Base-by-base conservation (phyloP, 2,329 filamentous ascomycete genomes). In the Hymenoscyphus fraxineus region DNA sequence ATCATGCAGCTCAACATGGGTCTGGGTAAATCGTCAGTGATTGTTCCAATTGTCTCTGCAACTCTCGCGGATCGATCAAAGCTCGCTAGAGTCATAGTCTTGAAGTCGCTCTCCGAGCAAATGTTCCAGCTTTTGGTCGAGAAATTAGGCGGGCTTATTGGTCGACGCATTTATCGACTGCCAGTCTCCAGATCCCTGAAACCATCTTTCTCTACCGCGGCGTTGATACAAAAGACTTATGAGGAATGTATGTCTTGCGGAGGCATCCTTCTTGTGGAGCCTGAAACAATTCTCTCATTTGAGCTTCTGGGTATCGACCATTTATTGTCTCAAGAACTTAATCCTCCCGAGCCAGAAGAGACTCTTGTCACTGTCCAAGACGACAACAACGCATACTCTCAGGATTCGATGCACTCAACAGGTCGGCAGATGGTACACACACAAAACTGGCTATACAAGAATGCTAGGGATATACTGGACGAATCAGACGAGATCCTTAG, bases 1-100 rank as follows among this genome's bases (percentile, higher is more conserved):
- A 81, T 87, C 0, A 82, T 90, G 77, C 87, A 90, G 69, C 73
- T 91, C 1, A 89, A 54, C 66, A 91, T 91, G 88, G 88, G 88
- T 0, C 83, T 89, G 69, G 88, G 88, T 0, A 91, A 91, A 66
- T 86, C 86, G 0, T 89, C 88, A 0, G 84, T 90, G 1, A 91
- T 93, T 59, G 80, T 88, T 0, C 88, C 88, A 0, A 86, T 90
- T 40, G 82, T 88, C 0, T 83, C 83, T 0, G 76, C 82, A 0
- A 74, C 78, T 0, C 72, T 89, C 0, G 83, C 85, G 0, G 77
- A 90, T 58, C 77, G 78, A 0, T 70, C 73, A 0, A 78, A 74
- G 4, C 76, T 91, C 0, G 82, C 84, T 0, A 77, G 86, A 3
- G 80, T 90, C 0, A 73, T 91, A 1, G 85, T 89, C 0, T 81